Percentiles rank a stretch among this genome's conserved stretches.
phyloP scores from a whole-genome alignment of 306 rosid genomes.

The Prunus mume region DNA sequence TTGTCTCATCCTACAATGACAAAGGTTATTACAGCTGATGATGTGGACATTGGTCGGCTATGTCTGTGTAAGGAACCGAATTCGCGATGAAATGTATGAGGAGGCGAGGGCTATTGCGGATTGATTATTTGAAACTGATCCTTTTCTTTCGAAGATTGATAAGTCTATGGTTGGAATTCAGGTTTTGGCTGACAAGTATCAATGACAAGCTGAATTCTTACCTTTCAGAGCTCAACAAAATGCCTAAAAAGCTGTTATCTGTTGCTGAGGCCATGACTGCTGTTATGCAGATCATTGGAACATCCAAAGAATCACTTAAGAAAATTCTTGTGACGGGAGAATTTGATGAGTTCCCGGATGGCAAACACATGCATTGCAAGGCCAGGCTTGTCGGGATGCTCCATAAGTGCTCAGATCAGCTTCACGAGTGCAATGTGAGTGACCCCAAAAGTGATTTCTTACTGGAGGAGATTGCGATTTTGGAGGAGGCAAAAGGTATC shows the following conservation, averaged over 20 bases:
- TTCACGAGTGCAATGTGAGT: background rate
- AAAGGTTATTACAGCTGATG: too few relatives aligned
- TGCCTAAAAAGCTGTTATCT: background rate
- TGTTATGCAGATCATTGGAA: background rate
- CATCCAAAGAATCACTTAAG: background rate
- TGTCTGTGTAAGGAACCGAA: too few relatives aligned
- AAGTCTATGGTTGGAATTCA: too few relatives aligned
- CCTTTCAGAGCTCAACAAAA: background rate
- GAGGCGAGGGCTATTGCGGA: too few relatives aligned
- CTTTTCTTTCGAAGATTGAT: too few relatives aligned
- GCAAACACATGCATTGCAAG: slow-evolving; percentile 33
- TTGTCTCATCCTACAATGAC: too few relatives aligned
- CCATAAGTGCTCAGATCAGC: background rate
- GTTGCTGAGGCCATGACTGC: background rate
- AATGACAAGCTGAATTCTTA: too few relatives aligned
- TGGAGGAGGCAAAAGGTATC: background rate
- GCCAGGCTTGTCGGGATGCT: slow-evolving; percentile 38
- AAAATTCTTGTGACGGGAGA: slow-evolving; percentile 36
- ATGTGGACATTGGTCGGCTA: too few relatives aligned
- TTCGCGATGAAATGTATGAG: too few relatives aligned
- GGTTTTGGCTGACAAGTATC: too few relatives aligned
- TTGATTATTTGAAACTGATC: too few relatives aligned
- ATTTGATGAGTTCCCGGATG: slow-evolving; percentile 36
- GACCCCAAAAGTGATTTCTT: slow-evolving; percentile 21
- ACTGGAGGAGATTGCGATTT: slow-evolving; percentile 20